A percentile compares a stretch with the other conserved stretches of the same genome.
phyloP scores from a whole-genome alignment of 2,329 filamentous ascomycete genomes.

The Trichophaea hybrida region DNA sequence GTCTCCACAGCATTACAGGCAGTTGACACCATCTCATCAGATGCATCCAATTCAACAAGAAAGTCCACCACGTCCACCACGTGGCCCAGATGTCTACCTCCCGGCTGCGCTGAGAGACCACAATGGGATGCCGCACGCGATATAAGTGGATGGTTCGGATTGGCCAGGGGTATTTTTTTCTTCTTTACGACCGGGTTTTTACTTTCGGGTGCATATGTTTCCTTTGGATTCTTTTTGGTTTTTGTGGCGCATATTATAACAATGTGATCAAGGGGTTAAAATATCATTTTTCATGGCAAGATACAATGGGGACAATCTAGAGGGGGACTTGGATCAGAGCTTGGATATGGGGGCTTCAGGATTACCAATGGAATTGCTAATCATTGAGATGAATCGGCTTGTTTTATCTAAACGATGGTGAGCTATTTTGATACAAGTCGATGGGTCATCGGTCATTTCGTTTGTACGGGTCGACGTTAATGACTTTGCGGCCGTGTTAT shows the following conservation, averaged over 20 bases:
- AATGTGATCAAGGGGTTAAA: not conserved
- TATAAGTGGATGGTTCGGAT: not conserved
- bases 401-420: too few species aligned
- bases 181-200: not conserved
- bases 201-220: not conserved
- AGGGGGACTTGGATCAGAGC: too few species aligned
- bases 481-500: too few species aligned
- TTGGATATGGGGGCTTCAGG: too few species aligned
- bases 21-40: not conserved
- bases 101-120: not conserved
- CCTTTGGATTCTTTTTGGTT: not conserved
- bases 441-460: too few species aligned
- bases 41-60: not conserved
- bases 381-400: too few species aligned
- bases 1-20: not conserved
- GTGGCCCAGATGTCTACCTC: constrained; percentile 1
- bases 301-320: too few species aligned
- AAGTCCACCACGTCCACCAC: not conserved
- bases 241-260: not conserved
- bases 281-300: too few species aligned
- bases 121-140: not conserved
- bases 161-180: not conserved
- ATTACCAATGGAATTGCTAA: too few species aligned
- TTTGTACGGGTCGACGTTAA: too few species aligned
- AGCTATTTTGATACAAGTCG: too few species aligned